These are phyloP conservation scores for Biscogniauxia marginata DNA, from an alignment of 2,329 filamentous ascomycete species.

Conservation along the genomic window DNA sequence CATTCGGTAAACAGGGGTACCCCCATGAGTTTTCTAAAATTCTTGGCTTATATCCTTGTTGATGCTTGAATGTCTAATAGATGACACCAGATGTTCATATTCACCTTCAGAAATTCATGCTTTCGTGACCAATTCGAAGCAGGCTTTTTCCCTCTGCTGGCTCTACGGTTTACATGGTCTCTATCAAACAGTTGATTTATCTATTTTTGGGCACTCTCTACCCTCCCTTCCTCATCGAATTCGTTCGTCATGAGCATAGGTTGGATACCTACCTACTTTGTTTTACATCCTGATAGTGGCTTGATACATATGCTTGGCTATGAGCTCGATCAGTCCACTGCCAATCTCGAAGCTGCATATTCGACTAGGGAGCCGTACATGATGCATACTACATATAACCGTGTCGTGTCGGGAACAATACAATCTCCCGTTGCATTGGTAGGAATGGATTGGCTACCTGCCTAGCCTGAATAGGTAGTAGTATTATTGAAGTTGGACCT, in stretches of 20 bases:
- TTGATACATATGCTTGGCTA: background rate
- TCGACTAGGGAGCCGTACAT: background rate
- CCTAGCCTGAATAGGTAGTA: background rate
- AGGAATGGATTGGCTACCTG: background rate
- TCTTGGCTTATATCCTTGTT: background rate
- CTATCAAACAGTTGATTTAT: too few relatives aligned
- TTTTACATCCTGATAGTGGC: too few relatives aligned
- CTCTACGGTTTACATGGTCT: too few relatives aligned
- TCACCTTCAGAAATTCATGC: background rate
- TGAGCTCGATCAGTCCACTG: background rate
- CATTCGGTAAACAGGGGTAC: conserved; percentile 18
- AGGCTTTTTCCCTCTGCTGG: too few relatives aligned
- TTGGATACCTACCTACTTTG: too few relatives aligned
- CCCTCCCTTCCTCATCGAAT: too few relatives aligned
- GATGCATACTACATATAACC: conserved; percentile 1
- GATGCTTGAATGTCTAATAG: background rate
- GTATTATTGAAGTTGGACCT: background rate
- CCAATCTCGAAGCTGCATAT: conserved; percentile 1
- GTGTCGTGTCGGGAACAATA: background rate
- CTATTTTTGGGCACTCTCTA: too few relatives aligned
- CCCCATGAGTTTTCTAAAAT: background rate
- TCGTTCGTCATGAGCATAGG: background rate
- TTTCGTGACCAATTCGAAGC: background rate
- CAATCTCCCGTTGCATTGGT: background rate
- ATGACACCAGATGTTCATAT: background rate